phyloP scores from a whole-genome alignment of 164 flowering plant genomes.

The Hamamelis virginiana region DNA sequence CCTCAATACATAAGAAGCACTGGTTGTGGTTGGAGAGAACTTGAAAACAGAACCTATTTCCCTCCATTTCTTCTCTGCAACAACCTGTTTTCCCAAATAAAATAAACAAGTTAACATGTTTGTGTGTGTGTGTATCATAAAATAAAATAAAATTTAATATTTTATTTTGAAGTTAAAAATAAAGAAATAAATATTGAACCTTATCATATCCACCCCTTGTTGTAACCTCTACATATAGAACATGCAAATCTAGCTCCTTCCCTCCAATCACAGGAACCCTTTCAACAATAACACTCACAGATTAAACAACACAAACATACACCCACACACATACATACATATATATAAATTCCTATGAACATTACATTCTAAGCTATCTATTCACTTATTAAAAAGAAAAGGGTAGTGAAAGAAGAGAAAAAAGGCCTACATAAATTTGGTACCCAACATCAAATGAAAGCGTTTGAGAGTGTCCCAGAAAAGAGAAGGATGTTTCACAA shows the following conservation, averaged over 20 bases:
- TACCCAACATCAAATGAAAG: slow-evolving; percentile 53
- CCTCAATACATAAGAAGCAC: slow-evolving; percentile 79
- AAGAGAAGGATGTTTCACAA: slow-evolving; percentile 34
- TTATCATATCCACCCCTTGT: slow-evolving; percentile 80
- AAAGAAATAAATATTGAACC: slow-evolving; percentile 28
- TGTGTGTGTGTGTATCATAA: not conserved
- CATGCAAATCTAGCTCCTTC: slow-evolving; percentile 78
- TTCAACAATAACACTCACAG: not conserved
- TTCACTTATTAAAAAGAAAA: not conserved
- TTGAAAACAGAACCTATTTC: slow-evolving; percentile 62
- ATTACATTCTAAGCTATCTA: no score
- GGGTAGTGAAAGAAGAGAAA: not conserved
- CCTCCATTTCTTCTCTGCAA: slow-evolving; percentile 87
- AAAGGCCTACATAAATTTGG: slow-evolving; percentile 57
- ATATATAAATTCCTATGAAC: no score
- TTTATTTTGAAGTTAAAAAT: not conserved
- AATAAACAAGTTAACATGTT: not conserved
- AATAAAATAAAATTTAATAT: not conserved
- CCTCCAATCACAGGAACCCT: slow-evolving; percentile 93
- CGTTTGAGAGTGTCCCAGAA: slow-evolving; percentile 63
- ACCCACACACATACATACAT: no score
- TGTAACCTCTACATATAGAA: slow-evolving; percentile 78
- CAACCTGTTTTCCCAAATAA: slow-evolving; percentile 39
- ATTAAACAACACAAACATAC: not conserved
- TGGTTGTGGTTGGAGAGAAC: slow-evolving; percentile 79